These are phyloP conservation scores for Gossypium lobatum DNA, from an alignment of 441 rosid species.

Conservation along the genomic window DNA sequence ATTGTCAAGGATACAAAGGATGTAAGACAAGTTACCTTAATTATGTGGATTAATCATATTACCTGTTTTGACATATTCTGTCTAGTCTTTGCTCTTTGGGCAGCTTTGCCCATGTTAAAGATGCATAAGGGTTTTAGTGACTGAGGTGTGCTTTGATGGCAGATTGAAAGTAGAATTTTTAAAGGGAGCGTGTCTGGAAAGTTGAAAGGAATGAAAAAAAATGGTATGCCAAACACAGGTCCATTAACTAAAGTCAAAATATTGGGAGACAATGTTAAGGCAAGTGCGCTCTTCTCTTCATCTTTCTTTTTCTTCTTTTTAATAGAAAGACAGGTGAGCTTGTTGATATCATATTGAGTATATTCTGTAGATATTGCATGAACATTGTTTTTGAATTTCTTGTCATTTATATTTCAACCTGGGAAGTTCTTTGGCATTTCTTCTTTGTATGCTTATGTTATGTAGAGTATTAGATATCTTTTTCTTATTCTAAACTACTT, in stretches of 20 bases:
- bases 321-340: not conserved
- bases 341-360: not conserved
- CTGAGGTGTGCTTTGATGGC: conserved; percentile 28
- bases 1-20: conserved; percentile 45
- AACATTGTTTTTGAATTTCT: not conserved
- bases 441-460: not conserved
- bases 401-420: not conserved
- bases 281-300: conserved; percentile 21
- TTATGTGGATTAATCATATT: not conserved
- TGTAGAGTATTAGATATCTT: not conserved
- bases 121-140: conserved; percentile 7
- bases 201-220: conserved; percentile 51
- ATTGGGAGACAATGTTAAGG: conserved; percentile 76
- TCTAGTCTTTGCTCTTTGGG: not conserved
- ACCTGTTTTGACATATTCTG: conserved; percentile 2
- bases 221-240: conserved; percentile 25
- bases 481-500: conserved; percentile 4
- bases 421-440: not conserved
- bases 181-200: conserved; percentile 48
- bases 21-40: conserved; percentile 29
- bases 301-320: not conserved
- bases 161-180: conserved; percentile 50
- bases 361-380: not conserved
- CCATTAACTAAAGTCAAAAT: conserved; percentile 69
- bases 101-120: not conserved